Base-by-base conservation (phyloP, 768 basidiomycete genomes). In the Tulasnella sp. region DNA sequence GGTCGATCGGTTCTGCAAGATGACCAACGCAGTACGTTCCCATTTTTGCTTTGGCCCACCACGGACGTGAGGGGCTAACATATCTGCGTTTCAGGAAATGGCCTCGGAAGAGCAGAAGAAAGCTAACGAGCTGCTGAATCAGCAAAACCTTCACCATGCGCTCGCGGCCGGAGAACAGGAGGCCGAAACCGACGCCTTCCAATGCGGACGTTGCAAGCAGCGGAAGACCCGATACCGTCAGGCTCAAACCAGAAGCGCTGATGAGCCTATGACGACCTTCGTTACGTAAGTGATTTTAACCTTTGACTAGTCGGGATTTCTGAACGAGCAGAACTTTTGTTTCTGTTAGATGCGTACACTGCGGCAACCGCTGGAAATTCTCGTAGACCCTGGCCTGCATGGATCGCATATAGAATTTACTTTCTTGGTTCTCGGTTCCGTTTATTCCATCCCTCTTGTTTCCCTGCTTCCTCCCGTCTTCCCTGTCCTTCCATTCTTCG, bases 161-260 rank as follows among this genome's bases (percentile, higher is more conserved):
- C 91, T 98, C 1, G 94, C 94, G 1, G 97, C 97, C 0, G 93
- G 89, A 2, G 93, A 97, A 82, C 92, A 91, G 81, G 91, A 96
- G 85, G 96, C 97, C 19, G 98, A 99, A 85, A 99, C 98, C 0
- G 95, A 96, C 81, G 97, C 95, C 2, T 99, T 99, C 93, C 95
- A 98, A 84, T 99, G 98, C 84, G 89, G 91, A 14, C 90, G 94
- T 82, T 99, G 98, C 91, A 97, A 96, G 83, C 93, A 97, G 92
- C 87, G 93, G 83, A 95, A 96, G 86, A 94, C 95, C 83, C 90
- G 93, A 71, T 98, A 98, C 83, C 93, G 95, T 82, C 96, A 99
- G 87, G 95, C 95, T 83, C 98, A 99, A 85, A 99, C 98, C 10
- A 90, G 98, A 78, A 96, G 94, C 84, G 97, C 98, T 10, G 98